Base-by-base conservation (phyloP, 352 stramenopile species). In the Thraustochytrium striatum region DNA sequence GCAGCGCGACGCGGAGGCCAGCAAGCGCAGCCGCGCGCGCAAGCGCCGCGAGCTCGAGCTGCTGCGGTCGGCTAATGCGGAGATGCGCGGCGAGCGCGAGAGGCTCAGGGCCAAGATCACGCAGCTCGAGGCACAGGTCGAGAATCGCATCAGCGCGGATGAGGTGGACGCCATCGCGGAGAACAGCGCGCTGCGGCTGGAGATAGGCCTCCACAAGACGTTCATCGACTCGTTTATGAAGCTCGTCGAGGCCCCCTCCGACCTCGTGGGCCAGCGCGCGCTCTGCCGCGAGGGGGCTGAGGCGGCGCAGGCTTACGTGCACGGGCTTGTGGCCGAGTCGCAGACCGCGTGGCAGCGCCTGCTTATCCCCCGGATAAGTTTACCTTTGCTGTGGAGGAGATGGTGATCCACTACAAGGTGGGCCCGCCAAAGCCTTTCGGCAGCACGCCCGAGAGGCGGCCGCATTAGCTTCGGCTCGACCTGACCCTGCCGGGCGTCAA, bases 191-290 rank as follows among this genome's bases (percentile, higher is more conserved):
- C 50, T 75, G 19, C 39, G 41, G 25, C 35, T 75, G 19, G 30
- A 75, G 52, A 21, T 75, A 11, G 30, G 68, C 13, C 3, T 75
- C 41, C 65, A 75, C 30, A 7, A 75, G 30, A 41, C 11, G 19
- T 75, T 75, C 25, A 75, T 75, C 2, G 33, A 75, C 1, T 9
- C 65, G 44, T 75, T 75, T 35, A 75, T 75, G 44, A 72, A 75
- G 25, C 21, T 75, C 8, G 65, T 43, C 9, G 41, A 30, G 19
- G 52, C 30, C 11, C 65, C 65, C 7, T 38, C 44, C 28, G 38
- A 39, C 11, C 52, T 75, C 5, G 52, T 30, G 1, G 65, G 65
- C 52, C 65, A 75, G 44, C 44, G 65, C 21, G 25, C 61, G 13
- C 30, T 75, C 16, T 75, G 65, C 47, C 65, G 65, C 35, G 65